Evolutionary conservation across 2,329 filamentous ascomycete species (phyloP).

Genomic region (Clarireedia hainanense): DNA sequence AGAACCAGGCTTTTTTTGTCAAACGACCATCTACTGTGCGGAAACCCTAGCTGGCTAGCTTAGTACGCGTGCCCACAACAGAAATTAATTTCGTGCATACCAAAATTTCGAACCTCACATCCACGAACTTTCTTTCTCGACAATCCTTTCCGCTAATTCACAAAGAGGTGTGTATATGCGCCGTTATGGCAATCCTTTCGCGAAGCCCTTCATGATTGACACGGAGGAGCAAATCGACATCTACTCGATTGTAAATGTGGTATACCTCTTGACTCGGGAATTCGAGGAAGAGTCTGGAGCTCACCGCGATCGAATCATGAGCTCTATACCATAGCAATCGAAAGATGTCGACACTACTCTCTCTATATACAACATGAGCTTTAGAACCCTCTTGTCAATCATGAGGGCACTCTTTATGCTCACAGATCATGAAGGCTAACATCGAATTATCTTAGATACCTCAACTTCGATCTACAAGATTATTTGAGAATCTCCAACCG

Average conservation of each 20-base stretch:
- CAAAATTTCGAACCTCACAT: neutral
- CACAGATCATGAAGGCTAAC: slow-evolving; percentile 56
- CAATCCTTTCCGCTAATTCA: slow-evolving; percentile 7
- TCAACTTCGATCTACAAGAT: slow-evolving; percentile 48
- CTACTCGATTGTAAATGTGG: slow-evolving; percentile 21
- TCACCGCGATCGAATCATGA: slow-evolving; percentile 4
- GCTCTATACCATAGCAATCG: slow-evolving; percentile 16
- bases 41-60: slow-evolving; percentile 3
- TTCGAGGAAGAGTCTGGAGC: slow-evolving; percentile 1
- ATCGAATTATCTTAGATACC: slow-evolving; percentile 47
- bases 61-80: slow-evolving; percentile 11
- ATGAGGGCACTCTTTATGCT: slow-evolving; percentile 65
- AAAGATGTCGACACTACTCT: slow-evolving; percentile 49
- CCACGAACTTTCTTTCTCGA: neutral
- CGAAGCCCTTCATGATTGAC: slow-evolving; percentile 30
- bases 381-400: slow-evolving; percentile 55
- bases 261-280: neutral
- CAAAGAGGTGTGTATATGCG: slow-evolving; percentile 28
- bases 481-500: slow-evolving; percentile 76
- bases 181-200: slow-evolving; percentile 7
- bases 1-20: neutral
- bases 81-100: slow-evolving; percentile 2
- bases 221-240: slow-evolving; percentile 46
- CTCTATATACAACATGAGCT: slow-evolving; percentile 56
- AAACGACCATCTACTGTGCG: neutral